These are phyloP conservation scores for Globisporangium nagaii DNA, from an alignment of 352 stramenopile species.

Conservation along the genomic window DNA sequence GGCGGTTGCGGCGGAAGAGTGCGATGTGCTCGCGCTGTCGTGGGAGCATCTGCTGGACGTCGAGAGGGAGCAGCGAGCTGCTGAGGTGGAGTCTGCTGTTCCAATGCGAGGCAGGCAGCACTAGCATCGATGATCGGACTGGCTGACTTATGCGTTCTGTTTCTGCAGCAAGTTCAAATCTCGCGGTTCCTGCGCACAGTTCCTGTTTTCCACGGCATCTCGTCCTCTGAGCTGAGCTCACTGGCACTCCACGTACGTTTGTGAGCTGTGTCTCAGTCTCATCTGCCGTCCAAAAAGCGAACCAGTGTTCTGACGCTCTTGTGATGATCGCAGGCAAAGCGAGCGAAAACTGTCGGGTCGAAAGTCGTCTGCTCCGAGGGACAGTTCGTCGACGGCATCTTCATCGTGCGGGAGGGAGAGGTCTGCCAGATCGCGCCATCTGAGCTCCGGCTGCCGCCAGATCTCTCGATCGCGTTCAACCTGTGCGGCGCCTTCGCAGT, in stretches of 20 bases:
- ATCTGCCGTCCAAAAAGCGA: neutral
- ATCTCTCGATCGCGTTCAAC: slow-evolving; percentile 43
- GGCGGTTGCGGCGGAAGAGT: slow-evolving; percentile 13
- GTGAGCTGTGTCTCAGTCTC: neutral
- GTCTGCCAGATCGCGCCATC: slow-evolving; percentile 44
- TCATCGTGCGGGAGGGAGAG: slow-evolving; percentile 45
- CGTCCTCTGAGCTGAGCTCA: slow-evolving; percentile 20
- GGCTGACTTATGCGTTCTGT: neutral
- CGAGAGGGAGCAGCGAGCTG: slow-evolving; percentile 21
- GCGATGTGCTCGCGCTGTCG: slow-evolving; percentile 24
- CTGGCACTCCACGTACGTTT: slow-evolving; percentile 23
- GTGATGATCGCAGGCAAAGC: slow-evolving; percentile 19
- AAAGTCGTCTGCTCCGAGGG: slow-evolving; percentile 51
- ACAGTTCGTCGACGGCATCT: slow-evolving; percentile 43
- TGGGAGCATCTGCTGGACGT: slow-evolving; percentile 25
- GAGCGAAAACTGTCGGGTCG: slow-evolving; percentile 39
- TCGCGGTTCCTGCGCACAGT: slow-evolving; percentile 36
- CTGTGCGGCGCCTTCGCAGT: slow-evolving; percentile 37
- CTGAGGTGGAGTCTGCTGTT: slow-evolving; percentile 13
- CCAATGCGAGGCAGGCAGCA: no score
- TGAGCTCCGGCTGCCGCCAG: slow-evolving; percentile 25
- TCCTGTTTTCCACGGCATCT: slow-evolving; percentile 29
- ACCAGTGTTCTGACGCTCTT: neutral
- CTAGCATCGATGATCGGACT: no score
- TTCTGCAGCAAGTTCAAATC: slow-evolving; percentile 19